These are phyloP conservation scores for Suillus weaverae DNA, from an alignment of 768 basidiomycete species.

Conservation along the genomic window DNA sequence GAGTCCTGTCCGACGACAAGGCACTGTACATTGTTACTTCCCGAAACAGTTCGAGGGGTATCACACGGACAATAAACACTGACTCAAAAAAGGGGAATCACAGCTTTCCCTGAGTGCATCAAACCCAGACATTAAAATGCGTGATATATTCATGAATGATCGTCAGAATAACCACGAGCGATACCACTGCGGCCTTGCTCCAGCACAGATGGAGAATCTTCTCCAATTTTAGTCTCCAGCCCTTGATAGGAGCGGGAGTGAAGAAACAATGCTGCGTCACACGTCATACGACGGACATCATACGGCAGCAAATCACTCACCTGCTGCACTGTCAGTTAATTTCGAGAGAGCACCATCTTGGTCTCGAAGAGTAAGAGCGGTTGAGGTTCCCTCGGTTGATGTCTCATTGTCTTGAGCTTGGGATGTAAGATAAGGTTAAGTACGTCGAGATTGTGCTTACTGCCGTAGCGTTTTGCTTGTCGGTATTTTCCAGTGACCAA, in stretches of 20 bases:
- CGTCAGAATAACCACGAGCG: conserved; percentile 80
- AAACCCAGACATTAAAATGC: neutral
- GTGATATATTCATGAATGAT: conserved; percentile 20
- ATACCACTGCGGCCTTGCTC: conserved; percentile 92
- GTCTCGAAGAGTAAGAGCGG: conserved; percentile 60
- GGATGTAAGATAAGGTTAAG: neutral
- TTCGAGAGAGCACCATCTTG: conserved; percentile 58
- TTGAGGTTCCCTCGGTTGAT: conserved; percentile 27
- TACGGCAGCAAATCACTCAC: conserved; percentile 37
- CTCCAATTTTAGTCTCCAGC: conserved; percentile 72
- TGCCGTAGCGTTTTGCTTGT: conserved; percentile 68
- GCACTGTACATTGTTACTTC: neutral
- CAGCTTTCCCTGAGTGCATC: neutral
- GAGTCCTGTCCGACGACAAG: neutral
- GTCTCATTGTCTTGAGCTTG: conserved; percentile 15
- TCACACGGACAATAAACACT: neutral
- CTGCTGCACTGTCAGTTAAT: conserved; percentile 68
- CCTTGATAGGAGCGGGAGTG: conserved; percentile 77
- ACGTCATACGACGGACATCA: conserved; percentile 8
- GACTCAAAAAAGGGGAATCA: neutral
- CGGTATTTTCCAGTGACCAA: conserved; percentile 85
- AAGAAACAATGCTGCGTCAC: conserved; percentile 61
- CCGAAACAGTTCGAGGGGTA: neutral
- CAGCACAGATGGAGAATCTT: conserved; percentile 76
- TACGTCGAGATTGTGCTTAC: conserved; percentile 15